Percentiles rank a stretch among this genome's conserved stretches.
phyloP scores from a whole-genome alignment of 805 yeast species.

The Ogataea parapolymorpha region DNA sequence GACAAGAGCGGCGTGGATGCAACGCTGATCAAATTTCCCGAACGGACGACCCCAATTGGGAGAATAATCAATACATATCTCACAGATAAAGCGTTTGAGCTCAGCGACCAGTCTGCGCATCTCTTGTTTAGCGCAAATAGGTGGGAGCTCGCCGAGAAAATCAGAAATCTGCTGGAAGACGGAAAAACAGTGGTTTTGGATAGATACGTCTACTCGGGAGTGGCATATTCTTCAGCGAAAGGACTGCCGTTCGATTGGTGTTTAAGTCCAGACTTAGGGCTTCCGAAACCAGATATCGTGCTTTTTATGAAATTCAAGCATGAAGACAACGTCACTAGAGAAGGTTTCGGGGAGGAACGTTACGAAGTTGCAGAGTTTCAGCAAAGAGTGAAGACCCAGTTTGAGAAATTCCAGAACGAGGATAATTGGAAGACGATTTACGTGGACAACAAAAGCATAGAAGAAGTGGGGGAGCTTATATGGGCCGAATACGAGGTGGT shows the following conservation, averaged over 20 bases:
- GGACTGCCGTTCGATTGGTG: conserved; percentile 77
- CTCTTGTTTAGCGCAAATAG: conserved; percentile 87
- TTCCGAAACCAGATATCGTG: conserved; percentile 83
- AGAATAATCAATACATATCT: conserved; percentile 71
- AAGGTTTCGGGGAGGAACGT: conserved; percentile 92
- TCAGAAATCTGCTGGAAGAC: conserved; percentile 40
- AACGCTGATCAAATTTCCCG: conserved; percentile 76
- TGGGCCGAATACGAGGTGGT: conserved; percentile 34
- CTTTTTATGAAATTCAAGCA: conserved; percentile 66
- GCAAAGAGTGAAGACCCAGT: conserved; percentile 59
- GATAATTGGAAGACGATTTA: conserved; percentile 44
- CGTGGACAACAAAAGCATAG: conserved; percentile 59
- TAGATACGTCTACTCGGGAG: conserved; percentile 88
- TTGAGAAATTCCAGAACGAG: conserved; percentile 38
- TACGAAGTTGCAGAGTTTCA: conserved; percentile 81
- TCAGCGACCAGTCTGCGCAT: conserved; percentile 82
- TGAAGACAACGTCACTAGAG: conserved; percentile 46
- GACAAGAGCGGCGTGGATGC: conserved; percentile 34
- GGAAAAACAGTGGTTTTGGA: conserved; percentile 73
- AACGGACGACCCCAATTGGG: conserved; percentile 81
- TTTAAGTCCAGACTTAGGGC: conserved; percentile 71
- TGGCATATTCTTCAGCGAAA: conserved; percentile 89
- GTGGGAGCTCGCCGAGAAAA: conserved; percentile 71
- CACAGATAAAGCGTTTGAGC: conserved; percentile 41
- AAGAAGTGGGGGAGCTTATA: conserved; percentile 48